Base-by-base conservation (phyloP, 495 filamentous ascomycete species). In the Clavariopsis aquatica region DNA sequence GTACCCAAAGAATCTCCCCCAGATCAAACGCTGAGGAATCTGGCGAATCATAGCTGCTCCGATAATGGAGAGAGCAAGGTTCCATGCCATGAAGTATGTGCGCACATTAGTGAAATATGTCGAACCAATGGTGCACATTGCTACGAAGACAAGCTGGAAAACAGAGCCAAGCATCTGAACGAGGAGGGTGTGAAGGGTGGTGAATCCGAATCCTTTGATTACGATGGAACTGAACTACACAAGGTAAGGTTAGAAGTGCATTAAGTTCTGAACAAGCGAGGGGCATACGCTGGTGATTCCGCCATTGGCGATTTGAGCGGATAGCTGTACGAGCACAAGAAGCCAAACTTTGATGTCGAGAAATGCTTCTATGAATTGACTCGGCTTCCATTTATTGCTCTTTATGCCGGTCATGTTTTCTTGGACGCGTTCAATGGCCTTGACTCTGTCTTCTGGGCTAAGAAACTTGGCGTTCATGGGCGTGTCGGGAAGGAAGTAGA, bases 371-470 rank as follows among this genome's bases (percentile, higher is more conserved):
- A 49, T 81, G 41, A 84, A 78, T 60, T 90, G 87, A 29, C 85
- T 82, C 65, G 78, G 71, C 52, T 87, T 87, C 70, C 87, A 89
- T 31, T 84, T 80, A 74, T 88, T 88, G 67, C 87, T 89, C 36
- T 86, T 85, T 31, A 89, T 82, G 13, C 87, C 87, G 65, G 87
- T 86, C 68, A 88, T 82, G 57, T 90, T 89, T 46, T 80, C 73
- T 1, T 83, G 78, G 23, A 89, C 82, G 28, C 87, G 78, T 53
- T 85, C 85, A 51, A 90, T 74, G 1, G 83, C 83, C 53, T 87
- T 78, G 3, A 80, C 68, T 13, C 77, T 78, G 38, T 85, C 80
- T 6, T 77, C 72, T 17, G 78, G 72, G 27, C 69, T 77, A 66
- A 80, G 81, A 17, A 43, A 43, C 19, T 73, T 72, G 9, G 82